Conservation (phyloP, 208 protist genomes). For the Hexamita inflata region DNA sequence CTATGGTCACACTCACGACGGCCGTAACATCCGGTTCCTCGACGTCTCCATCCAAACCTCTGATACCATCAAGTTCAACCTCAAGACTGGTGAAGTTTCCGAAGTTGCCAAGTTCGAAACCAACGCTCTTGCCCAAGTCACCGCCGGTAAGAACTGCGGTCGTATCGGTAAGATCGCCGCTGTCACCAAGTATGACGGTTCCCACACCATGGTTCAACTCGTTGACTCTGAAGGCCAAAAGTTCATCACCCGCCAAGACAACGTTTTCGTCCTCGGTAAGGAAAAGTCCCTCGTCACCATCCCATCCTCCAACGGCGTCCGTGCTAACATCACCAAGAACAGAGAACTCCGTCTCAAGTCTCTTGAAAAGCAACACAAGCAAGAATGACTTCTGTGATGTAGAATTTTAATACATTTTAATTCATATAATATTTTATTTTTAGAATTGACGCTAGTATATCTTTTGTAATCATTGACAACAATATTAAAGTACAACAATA, state of each 20-base stretch:
- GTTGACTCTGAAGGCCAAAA: constrained; percentile 65
- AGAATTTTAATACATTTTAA: too few relatives aligned
- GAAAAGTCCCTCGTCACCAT: constrained; percentile 68
- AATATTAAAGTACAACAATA: too few relatives aligned
- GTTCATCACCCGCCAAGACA: constrained; percentile 87
- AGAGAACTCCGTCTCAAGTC: constrained; percentile 47
- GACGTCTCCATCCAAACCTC: constrained; percentile 76
- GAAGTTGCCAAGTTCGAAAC: constrained; percentile 64
- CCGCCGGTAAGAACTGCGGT: constrained; percentile 84
- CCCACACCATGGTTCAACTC: constrained; percentile 89
- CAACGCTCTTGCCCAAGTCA: constrained; percentile 82
- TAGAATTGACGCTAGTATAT: too few relatives aligned
- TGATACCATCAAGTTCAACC: constrained; percentile 89
- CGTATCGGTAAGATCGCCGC: constrained; percentile 84
- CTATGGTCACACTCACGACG: constrained; percentile 89
- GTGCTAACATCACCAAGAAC: constrained; percentile 53
- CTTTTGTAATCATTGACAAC: too few relatives aligned
- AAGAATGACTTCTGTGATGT: too few relatives aligned
- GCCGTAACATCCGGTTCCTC: constrained; percentile 94
- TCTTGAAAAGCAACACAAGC: too few relatives aligned
- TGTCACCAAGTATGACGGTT: constrained; percentile 72
- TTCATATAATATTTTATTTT: too few relatives aligned
- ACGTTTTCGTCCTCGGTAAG: constrained; percentile 95
- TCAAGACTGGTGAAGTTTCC: constrained; percentile 72
- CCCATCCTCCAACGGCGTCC: constrained; percentile 79